phyloP scores from a whole-genome alignment of 352 stramenopile genomes.

The Stramenopiles sp. region DNA sequence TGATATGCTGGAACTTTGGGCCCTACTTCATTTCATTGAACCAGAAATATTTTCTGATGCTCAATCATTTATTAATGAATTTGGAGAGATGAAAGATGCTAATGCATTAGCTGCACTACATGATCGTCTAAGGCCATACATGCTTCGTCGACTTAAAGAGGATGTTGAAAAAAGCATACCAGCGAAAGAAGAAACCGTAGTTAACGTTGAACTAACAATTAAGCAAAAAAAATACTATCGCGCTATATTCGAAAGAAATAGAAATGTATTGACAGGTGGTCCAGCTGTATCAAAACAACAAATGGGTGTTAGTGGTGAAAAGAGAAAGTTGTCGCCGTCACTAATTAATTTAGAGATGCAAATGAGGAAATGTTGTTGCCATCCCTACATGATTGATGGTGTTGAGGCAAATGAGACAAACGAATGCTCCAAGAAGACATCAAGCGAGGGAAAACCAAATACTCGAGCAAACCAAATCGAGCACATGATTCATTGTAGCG shows the following conservation, averaged over 20 bases:
- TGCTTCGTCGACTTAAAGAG: constrained; percentile 97
- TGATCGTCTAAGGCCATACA: constrained; percentile 86
- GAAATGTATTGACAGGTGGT: constrained; percentile 25
- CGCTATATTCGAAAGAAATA: constrained; percentile 73
- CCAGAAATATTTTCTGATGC: constrained; percentile 66
- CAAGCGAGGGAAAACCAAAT: constrained; percentile 29
- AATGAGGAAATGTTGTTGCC: constrained; percentile 98
- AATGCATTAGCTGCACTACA: constrained; percentile 88
- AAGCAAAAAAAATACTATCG: constrained; percentile 92
- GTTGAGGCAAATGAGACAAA: constrained; percentile 90
- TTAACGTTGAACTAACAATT: constrained; percentile 99
- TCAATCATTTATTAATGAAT: constrained; percentile 83
- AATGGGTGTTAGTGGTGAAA: background rate
- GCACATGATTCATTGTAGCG: constrained; percentile 33
- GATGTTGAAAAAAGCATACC: constrained; percentile 99
- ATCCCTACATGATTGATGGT: constrained; percentile 92
- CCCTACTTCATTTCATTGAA: constrained; percentile 86
- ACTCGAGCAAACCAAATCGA: constrained; percentile 28
- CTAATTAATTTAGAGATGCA: constrained; percentile 99
- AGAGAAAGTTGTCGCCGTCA: background rate
- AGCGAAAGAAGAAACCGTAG: constrained; percentile 95
- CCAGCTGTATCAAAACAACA: background rate
- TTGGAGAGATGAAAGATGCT: constrained; percentile 76
- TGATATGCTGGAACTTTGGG: constrained; percentile 86
- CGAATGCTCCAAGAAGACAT: constrained; percentile 40